Evolutionary conservation across 176 grass and related monocot species (phyloP).

Genomic region (Paspalum notatum): DNA sequence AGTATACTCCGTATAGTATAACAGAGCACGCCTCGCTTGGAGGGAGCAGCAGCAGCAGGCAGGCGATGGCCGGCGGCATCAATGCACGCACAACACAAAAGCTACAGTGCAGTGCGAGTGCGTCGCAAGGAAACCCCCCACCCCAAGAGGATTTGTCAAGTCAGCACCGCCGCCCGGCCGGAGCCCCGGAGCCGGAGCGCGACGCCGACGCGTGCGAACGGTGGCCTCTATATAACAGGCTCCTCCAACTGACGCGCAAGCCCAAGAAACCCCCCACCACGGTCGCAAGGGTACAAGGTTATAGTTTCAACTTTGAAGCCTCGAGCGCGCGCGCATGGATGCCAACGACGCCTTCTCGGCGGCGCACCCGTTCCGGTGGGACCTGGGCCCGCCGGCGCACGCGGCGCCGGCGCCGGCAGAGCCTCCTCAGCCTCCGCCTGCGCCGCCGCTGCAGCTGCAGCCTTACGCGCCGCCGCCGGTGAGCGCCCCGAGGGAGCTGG

Average conservation of each 20-base stretch:
- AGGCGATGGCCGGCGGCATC: neutral
- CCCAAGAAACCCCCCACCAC: neutral
- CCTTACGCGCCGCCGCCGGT: neutral
- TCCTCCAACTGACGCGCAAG: neutral
- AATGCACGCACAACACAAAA: neutral
- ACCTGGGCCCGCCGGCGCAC: conserved; percentile 53
- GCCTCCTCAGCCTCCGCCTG: neutral
- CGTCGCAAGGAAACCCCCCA: neutral
- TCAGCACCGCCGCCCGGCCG: conserved; percentile 29
- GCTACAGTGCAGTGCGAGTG: conserved; percentile 10
- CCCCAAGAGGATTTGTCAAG: conserved; percentile 37
- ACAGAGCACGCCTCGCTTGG: conserved; percentile 26
- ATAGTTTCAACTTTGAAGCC: neutral
- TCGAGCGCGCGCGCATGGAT: conserved; percentile 33
- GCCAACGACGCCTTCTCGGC: conserved; percentile 61
- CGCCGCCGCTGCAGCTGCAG: neutral
- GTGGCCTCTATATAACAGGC: conserved; percentile 41
- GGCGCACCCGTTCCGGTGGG: conserved; percentile 69
- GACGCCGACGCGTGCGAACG: conserved; percentile 10
- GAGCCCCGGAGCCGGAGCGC: neutral
- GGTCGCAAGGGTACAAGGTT: neutral
- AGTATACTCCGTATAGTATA: neutral
- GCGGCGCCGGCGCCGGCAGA: neutral
- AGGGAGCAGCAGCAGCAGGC: neutral
- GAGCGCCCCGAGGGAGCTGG: conserved; percentile 52